Base-by-base conservation (phyloP, 2,329 filamentous ascomycete species). In the Rhinocladiella similis region DNA sequence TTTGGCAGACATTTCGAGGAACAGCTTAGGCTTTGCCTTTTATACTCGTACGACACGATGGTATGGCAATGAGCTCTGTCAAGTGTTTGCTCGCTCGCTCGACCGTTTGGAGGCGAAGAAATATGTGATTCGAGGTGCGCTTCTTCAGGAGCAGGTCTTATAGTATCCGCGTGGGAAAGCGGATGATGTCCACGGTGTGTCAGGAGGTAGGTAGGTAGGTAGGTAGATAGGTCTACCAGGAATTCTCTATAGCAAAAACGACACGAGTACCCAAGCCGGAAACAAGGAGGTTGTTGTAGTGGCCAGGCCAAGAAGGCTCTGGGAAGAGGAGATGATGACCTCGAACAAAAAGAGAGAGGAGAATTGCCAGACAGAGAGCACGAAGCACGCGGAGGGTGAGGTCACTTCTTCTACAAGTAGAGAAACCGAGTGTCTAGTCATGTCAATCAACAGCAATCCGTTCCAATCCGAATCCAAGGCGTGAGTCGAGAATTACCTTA, bases 1-100 rank as follows among this genome's bases (percentile, higher is more conserved):
- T 69, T 85, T 85, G 57, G 83, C 81, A 57, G 83, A 82, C 84
- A 87, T 87, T 59, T 12, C 25, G 22, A n/a, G 35, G 6, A 16
- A 14, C 14, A 33, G n/a, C 20, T 48, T n/a, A 6, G 5, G 47
- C 35, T 49, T 16, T 18, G 19, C 14, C 2, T 19, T 9, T 49
- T 20, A 12, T 43, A 13, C 18, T 22, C 41, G 18, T 43, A 5
- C 4, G 18, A 33, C 10, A 33, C 29, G 10, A 33, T 12, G 29
- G 29, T 33, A 33, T 33, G 10, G 29, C 10, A 33, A 9, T 33
- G 29, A 33, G 29, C 29, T 33, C 29, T 3, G 29, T 33, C 29
- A 12, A 10, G n/a, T 12, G 29, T 33, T 33, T 12, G 29, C 29
- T 33, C 29, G 29, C 29, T 33, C 10, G 29, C 29, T 33, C 29